Percentiles rank a stretch among this genome's conserved stretches.
Evolutionary conservation across 176 grass and related monocot genomes (phyloP).

Genomic region (Poa pratensis): DNA sequence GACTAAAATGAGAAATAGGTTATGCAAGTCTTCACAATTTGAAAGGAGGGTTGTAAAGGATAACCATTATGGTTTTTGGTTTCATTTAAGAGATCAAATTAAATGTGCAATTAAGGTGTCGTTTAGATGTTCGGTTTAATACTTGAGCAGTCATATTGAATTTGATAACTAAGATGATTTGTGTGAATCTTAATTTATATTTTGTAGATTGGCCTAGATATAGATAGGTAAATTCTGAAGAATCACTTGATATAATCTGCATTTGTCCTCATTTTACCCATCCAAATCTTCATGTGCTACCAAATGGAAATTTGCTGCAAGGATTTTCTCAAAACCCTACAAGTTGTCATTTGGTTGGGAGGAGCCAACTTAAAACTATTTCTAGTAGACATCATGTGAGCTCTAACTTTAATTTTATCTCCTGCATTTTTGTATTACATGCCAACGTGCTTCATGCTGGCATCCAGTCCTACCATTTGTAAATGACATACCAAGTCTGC

Average conservation of each 20-base stretch:
- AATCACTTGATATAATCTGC: constrained; percentile 16
- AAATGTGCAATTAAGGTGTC: background rate
- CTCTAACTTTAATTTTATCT: background rate
- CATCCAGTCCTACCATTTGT: background rate
- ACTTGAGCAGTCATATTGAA: background rate
- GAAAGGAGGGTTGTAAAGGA: background rate
- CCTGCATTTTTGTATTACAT: constrained; percentile 9
- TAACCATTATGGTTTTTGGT: constrained; percentile 6
- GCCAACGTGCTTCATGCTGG: constrained; percentile 1
- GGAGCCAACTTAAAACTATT: background rate
- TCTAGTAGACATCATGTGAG: background rate
- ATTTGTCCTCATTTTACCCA: background rate
- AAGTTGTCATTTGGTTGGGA: constrained; percentile 12
- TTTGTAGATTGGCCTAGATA: background rate
- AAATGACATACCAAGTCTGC: background rate
- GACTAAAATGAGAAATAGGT: background rate
- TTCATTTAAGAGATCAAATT: background rate
- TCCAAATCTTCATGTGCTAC: background rate
- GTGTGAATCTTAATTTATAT: background rate
- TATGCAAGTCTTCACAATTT: background rate
- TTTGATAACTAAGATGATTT: background rate
- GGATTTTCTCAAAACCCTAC: constrained; percentile 12
- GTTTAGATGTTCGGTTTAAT: background rate
- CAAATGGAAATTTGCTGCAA: constrained; percentile 5
- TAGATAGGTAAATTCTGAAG: background rate